phyloP scores from a whole-genome alignment of 306 rosid species.

The Glycine tomentella region DNA sequence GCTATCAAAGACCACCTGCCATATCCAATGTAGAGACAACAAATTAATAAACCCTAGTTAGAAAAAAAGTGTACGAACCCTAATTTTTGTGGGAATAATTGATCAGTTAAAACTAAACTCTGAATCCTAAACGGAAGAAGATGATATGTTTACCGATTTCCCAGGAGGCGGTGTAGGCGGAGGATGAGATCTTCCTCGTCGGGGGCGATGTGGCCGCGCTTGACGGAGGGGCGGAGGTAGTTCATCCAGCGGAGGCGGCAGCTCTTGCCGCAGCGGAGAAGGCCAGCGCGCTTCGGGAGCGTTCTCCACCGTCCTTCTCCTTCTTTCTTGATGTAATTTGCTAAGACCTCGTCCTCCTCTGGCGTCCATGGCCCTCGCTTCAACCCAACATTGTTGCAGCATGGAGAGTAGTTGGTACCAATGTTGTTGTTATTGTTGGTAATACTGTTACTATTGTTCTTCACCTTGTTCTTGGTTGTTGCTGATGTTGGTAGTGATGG shows the following conservation, averaged over 20 bases:
- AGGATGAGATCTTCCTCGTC: slow-evolving; percentile 95
- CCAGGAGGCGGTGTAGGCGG: slow-evolving; percentile 95
- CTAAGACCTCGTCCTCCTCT: slow-evolving; percentile 70
- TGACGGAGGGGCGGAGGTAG: slow-evolving; percentile 88
- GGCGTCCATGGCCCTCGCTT: slow-evolving; percentile 93
- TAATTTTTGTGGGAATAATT: not conserved
- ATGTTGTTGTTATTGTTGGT: not conserved
- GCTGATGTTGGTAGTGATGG: not conserved
- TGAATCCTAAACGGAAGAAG: not conserved
- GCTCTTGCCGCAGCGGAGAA: slow-evolving; percentile 90
- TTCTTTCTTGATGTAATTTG: slow-evolving; percentile 65
- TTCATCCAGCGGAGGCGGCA: slow-evolving; percentile 98
- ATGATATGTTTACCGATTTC: slow-evolving; percentile 47
- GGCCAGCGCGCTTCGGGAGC: slow-evolving; percentile 76
- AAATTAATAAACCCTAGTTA: slow-evolving; percentile 14
- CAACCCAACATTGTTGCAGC: slow-evolving; percentile 73
- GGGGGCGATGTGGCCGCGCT: slow-evolving; percentile 90
- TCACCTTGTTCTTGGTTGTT: slow-evolving; percentile 11
- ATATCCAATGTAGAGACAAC: not conserved
- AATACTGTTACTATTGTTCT: not conserved
- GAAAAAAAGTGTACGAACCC: not conserved
- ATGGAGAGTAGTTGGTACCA: slow-evolving; percentile 44
- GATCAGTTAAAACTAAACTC: not conserved
- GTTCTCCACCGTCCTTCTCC: slow-evolving; percentile 94
- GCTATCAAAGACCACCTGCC: slow-evolving; percentile 92